phyloP scores from a whole-genome alignment of 495 filamentous ascomycete species.

The Lepidopterella palustris region DNA sequence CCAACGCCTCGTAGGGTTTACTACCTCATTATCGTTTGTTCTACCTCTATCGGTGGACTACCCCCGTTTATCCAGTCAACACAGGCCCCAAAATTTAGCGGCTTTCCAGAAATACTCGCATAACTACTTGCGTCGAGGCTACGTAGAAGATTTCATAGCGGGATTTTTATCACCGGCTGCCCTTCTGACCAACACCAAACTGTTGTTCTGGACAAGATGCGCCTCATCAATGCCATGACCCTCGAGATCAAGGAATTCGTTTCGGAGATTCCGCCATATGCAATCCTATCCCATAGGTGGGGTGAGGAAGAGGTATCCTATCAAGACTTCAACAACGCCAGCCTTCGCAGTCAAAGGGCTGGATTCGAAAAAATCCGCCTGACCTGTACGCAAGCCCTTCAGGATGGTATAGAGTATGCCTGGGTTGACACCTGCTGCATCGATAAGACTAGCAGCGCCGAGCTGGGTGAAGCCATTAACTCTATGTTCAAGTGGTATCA shows the following conservation, averaged over 20 bases:
- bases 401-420: conserved; percentile 24
- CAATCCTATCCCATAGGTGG: conserved; percentile 10
- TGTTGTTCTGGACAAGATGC: too few species aligned
- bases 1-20: too few species aligned
- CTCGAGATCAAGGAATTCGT: not conserved
- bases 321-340: not conserved
- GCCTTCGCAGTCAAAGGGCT: not conserved
- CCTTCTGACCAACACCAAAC: too few species aligned
- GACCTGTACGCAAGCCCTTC: conserved; percentile 14
- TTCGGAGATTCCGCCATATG: not conserved
- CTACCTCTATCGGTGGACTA: too few species aligned
- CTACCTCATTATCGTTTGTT: too few species aligned
- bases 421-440: conserved; percentile 45
- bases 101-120: too few species aligned
- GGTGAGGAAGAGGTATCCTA: conserved; percentile 7
- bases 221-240: not conserved
- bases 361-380: not conserved
- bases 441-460: conserved; percentile 31
- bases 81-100: too few species aligned
- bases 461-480: conserved; percentile 40
- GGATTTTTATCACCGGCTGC: too few species aligned
- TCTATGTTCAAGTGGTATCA: conserved; percentile 33
- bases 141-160: too few species aligned
- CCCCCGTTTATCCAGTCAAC: too few species aligned
- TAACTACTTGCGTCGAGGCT: too few species aligned